Evolutionary conservation across 148 eudicot genomes (phyloP).

Genomic region (Amaranthus hypochondriacus): DNA sequence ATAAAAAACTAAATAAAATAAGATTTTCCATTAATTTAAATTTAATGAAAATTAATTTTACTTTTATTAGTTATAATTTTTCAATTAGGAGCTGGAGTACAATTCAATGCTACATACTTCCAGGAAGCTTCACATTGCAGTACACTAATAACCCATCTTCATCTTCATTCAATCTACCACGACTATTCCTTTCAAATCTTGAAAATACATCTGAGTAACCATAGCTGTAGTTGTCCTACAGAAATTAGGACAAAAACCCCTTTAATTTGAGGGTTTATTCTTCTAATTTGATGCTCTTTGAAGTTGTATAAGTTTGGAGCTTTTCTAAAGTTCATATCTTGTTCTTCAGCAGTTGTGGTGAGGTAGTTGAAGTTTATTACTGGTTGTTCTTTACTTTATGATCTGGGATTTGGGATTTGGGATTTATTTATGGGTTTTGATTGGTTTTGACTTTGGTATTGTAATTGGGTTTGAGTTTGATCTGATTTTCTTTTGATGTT

Average conservation of each 20-base stretch:
- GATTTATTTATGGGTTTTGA: not conserved
- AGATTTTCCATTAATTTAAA: no score
- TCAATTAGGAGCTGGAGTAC: not conserved
- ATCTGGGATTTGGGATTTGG: not conserved
- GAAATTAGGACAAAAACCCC: not conserved
- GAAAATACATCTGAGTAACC: not conserved
- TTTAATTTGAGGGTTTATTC: no score
- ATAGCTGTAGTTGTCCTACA: not conserved
- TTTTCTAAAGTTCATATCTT: not conserved
- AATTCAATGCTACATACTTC: not conserved
- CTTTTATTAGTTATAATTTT: no score
- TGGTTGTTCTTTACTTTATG: not conserved
- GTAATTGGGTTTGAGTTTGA: not conserved
- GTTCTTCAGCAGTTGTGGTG: not conserved
- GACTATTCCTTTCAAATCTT: conserved; percentile 5
- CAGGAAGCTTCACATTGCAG: not conserved
- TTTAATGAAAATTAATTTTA: no score
- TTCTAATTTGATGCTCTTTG: not conserved
- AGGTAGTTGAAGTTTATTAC: not conserved
- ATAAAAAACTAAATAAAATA: no score
- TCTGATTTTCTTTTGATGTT: not conserved
- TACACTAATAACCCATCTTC: not conserved
- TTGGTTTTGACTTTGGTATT: not conserved
- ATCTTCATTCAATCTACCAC: not conserved
- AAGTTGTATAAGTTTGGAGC: not conserved